Evolutionary conservation across 345 rosid species (phyloP).

Genomic region (Eucalyptus brandiana): DNA sequence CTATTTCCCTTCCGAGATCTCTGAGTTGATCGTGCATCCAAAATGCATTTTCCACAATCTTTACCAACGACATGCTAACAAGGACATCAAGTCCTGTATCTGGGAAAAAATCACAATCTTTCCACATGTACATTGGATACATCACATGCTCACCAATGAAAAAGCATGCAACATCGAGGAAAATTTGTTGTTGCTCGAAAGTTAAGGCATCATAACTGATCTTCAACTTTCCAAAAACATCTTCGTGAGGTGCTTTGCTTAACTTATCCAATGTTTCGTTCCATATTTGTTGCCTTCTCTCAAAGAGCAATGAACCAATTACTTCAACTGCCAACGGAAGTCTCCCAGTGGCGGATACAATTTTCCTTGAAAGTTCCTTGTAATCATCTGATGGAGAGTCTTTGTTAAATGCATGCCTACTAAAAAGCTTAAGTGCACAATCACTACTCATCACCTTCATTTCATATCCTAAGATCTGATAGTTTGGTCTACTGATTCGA

Average conservation of each 20-base stretch:
- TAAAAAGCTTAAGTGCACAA: background rate
- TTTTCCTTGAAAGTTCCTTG: background rate
- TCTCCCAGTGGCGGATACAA: background rate
- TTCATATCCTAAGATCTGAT: background rate
- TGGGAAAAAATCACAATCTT: background rate
- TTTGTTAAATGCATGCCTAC: background rate
- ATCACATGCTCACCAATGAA: background rate
- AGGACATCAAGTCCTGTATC: background rate
- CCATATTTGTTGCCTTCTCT: background rate
- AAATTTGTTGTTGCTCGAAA: background rate
- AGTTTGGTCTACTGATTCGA: background rate
- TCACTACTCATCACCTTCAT: background rate
- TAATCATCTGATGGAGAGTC: background rate
- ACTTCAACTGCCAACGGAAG: background rate
- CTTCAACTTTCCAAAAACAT: background rate
- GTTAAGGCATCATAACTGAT: background rate
- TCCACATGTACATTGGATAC: background rate
- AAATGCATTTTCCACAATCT: background rate
- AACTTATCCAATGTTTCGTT: background rate
- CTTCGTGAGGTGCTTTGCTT: background rate
- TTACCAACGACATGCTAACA: background rate
- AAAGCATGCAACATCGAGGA: background rate
- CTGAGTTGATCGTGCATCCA: background rate
- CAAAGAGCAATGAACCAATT: background rate
- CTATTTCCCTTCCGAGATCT: background rate